phyloP scores from a whole-genome alignment of 2,329 filamentous ascomycete genomes.

The Colletotrichum filicis region DNA sequence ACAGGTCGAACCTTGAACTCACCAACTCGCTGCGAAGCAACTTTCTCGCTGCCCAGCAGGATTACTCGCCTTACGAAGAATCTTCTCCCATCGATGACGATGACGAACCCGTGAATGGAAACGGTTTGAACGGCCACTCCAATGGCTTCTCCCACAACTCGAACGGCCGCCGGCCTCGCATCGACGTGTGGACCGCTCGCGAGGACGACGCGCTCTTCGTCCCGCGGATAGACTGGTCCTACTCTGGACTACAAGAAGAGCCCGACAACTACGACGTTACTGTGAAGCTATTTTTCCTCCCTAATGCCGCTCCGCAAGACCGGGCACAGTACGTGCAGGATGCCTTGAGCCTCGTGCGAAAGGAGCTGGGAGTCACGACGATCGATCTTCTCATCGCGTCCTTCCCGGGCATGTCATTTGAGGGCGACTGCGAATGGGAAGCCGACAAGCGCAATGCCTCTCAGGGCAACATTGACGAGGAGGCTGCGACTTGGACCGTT shows the following conservation, averaged over 20 bases:
- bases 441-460: constrained; percentile 70
- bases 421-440: constrained; percentile 88
- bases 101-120: constrained; percentile 44
- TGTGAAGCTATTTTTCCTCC: constrained; percentile 93
- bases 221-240: constrained; percentile 79
- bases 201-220: constrained; percentile 73
- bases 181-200: constrained; percentile 75
- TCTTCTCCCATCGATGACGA: constrained; percentile 39
- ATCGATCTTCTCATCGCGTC: constrained; percentile 93
- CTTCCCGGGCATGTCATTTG: constrained; percentile 93
- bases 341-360: constrained; percentile 82
- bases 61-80: constrained; percentile 54
- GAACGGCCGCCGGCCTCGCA: constrained; percentile 39
- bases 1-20: constrained; percentile 93
- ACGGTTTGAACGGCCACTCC: constrained; percentile 39
- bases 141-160: constrained; percentile 45
- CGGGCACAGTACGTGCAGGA: constrained; percentile 79
- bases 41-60: constrained; percentile 78
- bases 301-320: constrained; percentile 71
- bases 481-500: constrained; percentile 74
- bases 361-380: constrained; percentile 78
- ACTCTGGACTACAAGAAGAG: constrained; percentile 82
- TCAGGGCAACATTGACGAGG: constrained; percentile 75
- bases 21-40: constrained; percentile 88
- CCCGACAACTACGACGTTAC: constrained; percentile 91